Evolutionary conservation across 148 eudicot species (phyloP), one percentile per base, ranked within the genome.

Genomic region (Polygonum aviculare): DNA sequence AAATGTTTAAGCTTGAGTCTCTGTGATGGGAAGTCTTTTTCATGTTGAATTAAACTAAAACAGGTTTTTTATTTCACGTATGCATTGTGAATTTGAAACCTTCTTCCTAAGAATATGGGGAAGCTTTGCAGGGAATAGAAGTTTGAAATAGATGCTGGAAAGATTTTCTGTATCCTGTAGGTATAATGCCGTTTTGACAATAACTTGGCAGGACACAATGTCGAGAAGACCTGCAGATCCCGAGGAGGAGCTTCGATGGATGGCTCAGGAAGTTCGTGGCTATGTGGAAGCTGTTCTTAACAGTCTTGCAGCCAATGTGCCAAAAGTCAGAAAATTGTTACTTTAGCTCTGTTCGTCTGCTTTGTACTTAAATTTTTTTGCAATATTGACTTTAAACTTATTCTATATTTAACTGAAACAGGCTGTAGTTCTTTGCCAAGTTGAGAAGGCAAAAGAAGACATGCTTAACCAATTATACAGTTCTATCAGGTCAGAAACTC

Each of bases 371-470:
- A 26, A 0, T 38, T 69, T 9, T 70, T 74, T 72, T 79, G 8
- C 26, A 63, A 21, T 50, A 49, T 44, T 74, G 21, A 35, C 26
- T 70, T 26, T 36, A 36, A 14, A 51, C 69, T 76, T 52, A 54
- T 76, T 59, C 36, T 52, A 33, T 77, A 54, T 57, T 78, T 77
- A 78, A 57, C 49, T 78, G 80, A 57, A 80, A 76, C 89, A 94
- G 98, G 98, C 98, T 50, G 95, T 91, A 80, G 98, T 94, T 79
- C 91, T 94, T 81, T 94, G 98, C 84, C 98, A 91, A 90, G 98
- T 94, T 77, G 98, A 94, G 89, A 94, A 91, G 81, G 93, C 98
- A 38, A 94, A 94, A 78, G 98, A 94, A 87, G 98, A 94, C 83
- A 94, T 94, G 98, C 97, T 94, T 76, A 94, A 89, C 80, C 94